phyloP scores from a whole-genome alignment of 768 basidiomycete species.

The Hypholoma fasciculare region DNA sequence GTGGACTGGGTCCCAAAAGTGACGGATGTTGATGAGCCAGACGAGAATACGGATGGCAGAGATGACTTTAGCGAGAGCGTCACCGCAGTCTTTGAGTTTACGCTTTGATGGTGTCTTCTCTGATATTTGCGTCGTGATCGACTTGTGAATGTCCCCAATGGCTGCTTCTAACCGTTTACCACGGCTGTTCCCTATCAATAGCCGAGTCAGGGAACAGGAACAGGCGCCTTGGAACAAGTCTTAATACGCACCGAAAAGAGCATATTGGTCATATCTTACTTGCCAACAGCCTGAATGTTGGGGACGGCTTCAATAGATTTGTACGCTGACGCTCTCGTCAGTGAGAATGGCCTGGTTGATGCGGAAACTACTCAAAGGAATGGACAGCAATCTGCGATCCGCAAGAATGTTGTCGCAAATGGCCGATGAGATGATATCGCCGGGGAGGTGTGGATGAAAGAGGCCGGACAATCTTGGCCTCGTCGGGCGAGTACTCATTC shows the following conservation, averaged over 20 bases:
- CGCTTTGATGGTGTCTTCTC: constrained; percentile 98
- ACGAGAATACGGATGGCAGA: constrained; percentile 95
- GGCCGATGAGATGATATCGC: constrained; percentile 87
- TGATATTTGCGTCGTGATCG: constrained; percentile 88
- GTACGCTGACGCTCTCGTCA: constrained; percentile 90
- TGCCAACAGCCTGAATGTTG: constrained; percentile 83
- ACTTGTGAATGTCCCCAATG: constrained; percentile 96
- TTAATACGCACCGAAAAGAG: constrained; percentile 73
- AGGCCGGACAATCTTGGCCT: constrained; percentile 85
- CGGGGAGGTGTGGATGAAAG: constrained; percentile 87
- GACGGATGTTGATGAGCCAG: constrained; percentile 95
- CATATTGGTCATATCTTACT: constrained; percentile 98
- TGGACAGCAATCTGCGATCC: constrained; percentile 86
- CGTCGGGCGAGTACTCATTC: constrained; percentile 96
- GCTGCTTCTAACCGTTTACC: constrained; percentile 89
- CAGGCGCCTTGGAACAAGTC: not conserved
- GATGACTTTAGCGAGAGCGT: constrained; percentile 97
- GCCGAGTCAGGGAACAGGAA: not conserved
- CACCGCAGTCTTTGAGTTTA: constrained; percentile 97
- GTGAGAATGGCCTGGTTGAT: constrained; percentile 97
- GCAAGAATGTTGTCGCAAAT: constrained; percentile 97
- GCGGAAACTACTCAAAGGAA: constrained; percentile 91
- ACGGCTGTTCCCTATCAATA: constrained; percentile 85
- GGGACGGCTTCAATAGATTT: constrained; percentile 70
- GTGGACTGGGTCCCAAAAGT: constrained; percentile 95